Evolutionary conservation across 352 stramenopile genomes (phyloP).

Genomic region (Pythium brachiatum): DNA sequence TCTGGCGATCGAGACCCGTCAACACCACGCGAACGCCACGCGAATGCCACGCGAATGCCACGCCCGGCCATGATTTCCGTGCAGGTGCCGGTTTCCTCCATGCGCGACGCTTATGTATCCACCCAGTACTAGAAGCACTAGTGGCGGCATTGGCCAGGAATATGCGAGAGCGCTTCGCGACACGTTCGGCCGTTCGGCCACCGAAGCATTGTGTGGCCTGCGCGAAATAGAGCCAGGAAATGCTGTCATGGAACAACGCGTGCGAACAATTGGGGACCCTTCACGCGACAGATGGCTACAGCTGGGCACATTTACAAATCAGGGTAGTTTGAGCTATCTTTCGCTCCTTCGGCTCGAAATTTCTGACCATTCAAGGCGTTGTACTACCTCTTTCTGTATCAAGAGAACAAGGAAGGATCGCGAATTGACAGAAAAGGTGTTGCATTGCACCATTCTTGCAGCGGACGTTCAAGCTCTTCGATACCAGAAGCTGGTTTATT

Average conservation of each 20-base stretch:
- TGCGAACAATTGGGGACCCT: background rate
- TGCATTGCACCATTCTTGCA: too few species aligned
- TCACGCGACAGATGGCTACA: background rate
- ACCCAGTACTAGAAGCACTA: background rate
- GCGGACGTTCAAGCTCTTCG: too few species aligned
- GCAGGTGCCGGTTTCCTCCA: too few species aligned
- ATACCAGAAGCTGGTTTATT: too few species aligned
- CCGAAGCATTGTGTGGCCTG: background rate
- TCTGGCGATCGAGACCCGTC: slow-evolving; percentile 4
- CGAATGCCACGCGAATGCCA: too few species aligned
- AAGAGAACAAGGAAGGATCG: too few species aligned
- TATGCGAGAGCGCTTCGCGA: background rate
- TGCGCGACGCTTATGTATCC: background rate
- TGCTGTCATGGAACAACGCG: background rate
- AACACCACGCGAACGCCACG: background rate
- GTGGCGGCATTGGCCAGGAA: background rate
- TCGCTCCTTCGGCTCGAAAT: too few species aligned
- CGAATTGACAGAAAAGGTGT: background rate
- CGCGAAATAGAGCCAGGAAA: slow-evolving; percentile 1
- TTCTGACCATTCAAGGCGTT: too few species aligned
- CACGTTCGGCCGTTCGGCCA: background rate
- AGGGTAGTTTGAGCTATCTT: too few species aligned
- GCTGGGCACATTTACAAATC: background rate
- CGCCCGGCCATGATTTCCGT: too few species aligned
- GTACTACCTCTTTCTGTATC: too few species aligned